Percentiles rank a stretch among this genome's conserved stretches.
These are phyloP conservation scores for Kuraishia cidri DNA, from an alignment of 805 yeast species.

Conservation along the genomic window DNA sequence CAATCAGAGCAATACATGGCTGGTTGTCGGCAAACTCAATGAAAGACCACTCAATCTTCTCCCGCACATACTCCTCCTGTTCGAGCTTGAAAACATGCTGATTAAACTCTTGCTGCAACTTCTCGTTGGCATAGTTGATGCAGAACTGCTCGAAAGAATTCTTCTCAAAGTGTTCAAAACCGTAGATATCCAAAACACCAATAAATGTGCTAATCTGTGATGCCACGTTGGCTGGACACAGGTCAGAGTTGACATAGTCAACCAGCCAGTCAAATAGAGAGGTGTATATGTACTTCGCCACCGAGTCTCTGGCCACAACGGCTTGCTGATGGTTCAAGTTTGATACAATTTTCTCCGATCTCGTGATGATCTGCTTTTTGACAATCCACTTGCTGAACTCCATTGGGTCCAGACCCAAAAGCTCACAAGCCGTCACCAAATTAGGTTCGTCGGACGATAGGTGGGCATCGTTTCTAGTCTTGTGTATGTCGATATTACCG, in stretches of 20 bases:
- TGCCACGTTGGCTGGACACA: slow-evolving; percentile 66
- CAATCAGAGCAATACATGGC: slow-evolving; percentile 91
- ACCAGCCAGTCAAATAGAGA: slow-evolving; percentile 95
- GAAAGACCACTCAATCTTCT: slow-evolving; percentile 93
- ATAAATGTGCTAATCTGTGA: slow-evolving; percentile 62
- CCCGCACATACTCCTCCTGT: slow-evolving; percentile 89
- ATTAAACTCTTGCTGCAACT: slow-evolving; percentile 93
- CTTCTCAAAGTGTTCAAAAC: slow-evolving; percentile 91
- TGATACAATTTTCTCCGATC: slow-evolving; percentile 85
- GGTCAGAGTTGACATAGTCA: slow-evolving; percentile 67
- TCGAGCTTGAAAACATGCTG: slow-evolving; percentile 96
- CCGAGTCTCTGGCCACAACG: slow-evolving; percentile 90
- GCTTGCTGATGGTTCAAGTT: slow-evolving; percentile 81
- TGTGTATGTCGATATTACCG: slow-evolving; percentile 84
- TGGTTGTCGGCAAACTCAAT: slow-evolving; percentile 95
- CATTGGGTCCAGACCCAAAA: slow-evolving; percentile 70
- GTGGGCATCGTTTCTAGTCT: slow-evolving; percentile 77
- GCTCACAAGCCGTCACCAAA: slow-evolving; percentile 71
- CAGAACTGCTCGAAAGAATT: slow-evolving; percentile 97
- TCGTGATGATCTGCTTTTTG: slow-evolving; percentile 86
- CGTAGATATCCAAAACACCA: slow-evolving; percentile 96
- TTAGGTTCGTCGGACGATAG: slow-evolving; percentile 83
- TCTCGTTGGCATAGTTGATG: slow-evolving; percentile 94
- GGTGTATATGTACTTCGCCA: slow-evolving; percentile 88
- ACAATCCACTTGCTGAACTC: slow-evolving; percentile 84